Evolutionary conservation across 2,329 filamentous ascomycete species (phyloP).

Genomic region (Aspergillus ochraceoroseus): DNA sequence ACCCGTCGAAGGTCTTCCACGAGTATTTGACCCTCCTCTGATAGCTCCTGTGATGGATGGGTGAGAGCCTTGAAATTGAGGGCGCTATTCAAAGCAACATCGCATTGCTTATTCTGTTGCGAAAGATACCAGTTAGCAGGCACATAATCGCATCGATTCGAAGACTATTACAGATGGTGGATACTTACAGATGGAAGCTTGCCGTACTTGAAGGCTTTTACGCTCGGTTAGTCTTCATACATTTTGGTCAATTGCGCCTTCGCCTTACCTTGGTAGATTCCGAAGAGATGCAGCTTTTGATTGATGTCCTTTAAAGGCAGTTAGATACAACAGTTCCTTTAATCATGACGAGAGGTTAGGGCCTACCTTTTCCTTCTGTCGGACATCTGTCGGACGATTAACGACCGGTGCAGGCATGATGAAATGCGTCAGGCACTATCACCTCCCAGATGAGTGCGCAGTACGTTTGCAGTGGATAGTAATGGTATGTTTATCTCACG

Average conservation of each 20-base stretch:
- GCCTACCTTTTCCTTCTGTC: constrained; percentile 70
- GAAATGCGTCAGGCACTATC: constrained; percentile 9
- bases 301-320: constrained; percentile 60
- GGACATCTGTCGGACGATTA: constrained; percentile 67
- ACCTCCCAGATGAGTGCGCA: constrained; percentile 1
- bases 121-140: constrained; percentile 2
- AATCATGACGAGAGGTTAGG: no score
- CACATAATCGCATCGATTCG: neutral
- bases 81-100: constrained; percentile 86
- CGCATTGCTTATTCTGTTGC: constrained; percentile 82
- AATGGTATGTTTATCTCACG: neutral
- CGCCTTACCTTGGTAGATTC: constrained; percentile 63
- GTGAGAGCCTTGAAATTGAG: constrained; percentile 65
- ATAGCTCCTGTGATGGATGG: constrained; percentile 70
- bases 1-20: constrained; percentile 73
- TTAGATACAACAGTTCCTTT: neutral
- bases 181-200: constrained; percentile 86
- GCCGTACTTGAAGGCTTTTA: constrained; percentile 72
- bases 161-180: neutral
- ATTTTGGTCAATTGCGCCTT: neutral
- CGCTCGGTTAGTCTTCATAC: constrained; percentile 14
- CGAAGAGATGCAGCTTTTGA: constrained; percentile 90
- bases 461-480: constrained; percentile 3
- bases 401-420: constrained; percentile 46
- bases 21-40: constrained; percentile 72